These are phyloP conservation scores for Penicillium simplicissimum DNA, from an alignment of 495 filamentous ascomycete species.

Conservation along the genomic window DNA sequence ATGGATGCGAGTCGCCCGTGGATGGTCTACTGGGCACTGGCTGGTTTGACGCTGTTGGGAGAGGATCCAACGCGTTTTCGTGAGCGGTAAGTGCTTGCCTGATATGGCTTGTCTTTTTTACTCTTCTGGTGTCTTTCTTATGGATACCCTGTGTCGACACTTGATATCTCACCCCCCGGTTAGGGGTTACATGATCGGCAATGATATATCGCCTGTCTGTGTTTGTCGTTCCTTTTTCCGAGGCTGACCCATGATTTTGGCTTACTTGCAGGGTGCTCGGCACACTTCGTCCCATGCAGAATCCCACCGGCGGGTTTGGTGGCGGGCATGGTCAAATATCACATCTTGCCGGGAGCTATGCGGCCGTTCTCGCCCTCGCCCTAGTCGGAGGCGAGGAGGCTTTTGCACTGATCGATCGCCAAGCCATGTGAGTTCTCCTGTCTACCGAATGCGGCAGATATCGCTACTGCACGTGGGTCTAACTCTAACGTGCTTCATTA, in stretches of 20 bases:
- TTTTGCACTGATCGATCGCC: constrained; percentile 74
- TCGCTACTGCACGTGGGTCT: too few species aligned
- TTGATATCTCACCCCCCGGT: background rate
- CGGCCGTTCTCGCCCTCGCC: constrained; percentile 72
- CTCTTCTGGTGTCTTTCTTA: background rate
- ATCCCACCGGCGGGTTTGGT: constrained; percentile 82
- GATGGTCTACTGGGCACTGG: constrained; percentile 89
- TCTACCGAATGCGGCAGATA: too few species aligned
- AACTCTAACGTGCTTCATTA: constrained; percentile 23
- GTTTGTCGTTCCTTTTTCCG: background rate
- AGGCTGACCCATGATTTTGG: background rate
- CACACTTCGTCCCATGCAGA: constrained; percentile 79
- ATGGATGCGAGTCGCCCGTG: constrained; percentile 87
- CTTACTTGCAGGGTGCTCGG: constrained; percentile 54
- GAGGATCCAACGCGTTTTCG: constrained; percentile 71
- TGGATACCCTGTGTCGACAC: background rate
- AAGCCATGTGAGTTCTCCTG: constrained; percentile 61
- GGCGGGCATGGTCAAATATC: constrained; percentile 89
- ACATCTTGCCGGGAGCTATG: constrained; percentile 87
- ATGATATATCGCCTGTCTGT: background rate
- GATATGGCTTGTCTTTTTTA: too few species aligned
- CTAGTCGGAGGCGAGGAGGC: constrained; percentile 73
- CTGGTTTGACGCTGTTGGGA: constrained; percentile 69
- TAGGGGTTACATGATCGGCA: background rate
- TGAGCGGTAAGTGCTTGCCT: constrained; percentile 49